Evolutionary conservation across 2,329 filamentous ascomycete genomes (phyloP).

Genomic region (Lasiodiplodia sp.): DNA sequence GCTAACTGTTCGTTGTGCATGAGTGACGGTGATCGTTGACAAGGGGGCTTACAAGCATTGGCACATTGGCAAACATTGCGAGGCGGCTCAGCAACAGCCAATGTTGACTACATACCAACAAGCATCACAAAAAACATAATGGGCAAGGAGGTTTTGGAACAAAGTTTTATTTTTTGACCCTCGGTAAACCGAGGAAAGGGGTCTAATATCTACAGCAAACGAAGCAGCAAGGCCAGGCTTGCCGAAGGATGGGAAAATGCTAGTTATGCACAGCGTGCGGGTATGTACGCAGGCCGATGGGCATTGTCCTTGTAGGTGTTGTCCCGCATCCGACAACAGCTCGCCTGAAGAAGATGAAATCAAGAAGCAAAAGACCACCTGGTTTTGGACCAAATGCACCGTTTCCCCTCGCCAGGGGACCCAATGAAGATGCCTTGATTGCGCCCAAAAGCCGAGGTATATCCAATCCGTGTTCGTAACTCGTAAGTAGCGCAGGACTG

Average conservation of each 20-base stretch:
- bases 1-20: neutral
- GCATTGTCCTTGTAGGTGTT: neutral
- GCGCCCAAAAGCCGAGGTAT: constrained; percentile 1
- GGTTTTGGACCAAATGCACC: constrained; percentile 18
- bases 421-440: constrained; percentile 8
- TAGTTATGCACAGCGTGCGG: neutral
- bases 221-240: constrained; percentile 17
- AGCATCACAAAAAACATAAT: neutral
- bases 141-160: neutral
- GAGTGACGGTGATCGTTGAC: neutral
- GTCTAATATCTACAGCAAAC: constrained; percentile 24
- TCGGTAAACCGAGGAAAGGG: neutral
- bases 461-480: constrained; percentile 12
- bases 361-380: constrained; percentile 10
- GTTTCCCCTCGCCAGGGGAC: constrained; percentile 6
- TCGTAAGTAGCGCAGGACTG: constrained; percentile 17
- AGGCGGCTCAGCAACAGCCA: constrained; percentile 6
- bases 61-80: neutral
- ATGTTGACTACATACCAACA: neutral
- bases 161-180: neutral
- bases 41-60: neutral
- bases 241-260: constrained; percentile 15
- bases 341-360: constrained; percentile 8
- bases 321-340: constrained; percentile 23
- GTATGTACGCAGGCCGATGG: constrained; percentile 19